Conservation (phyloP, 1,284 basidiomycete genomes). For the Tilletia caries region DNA sequence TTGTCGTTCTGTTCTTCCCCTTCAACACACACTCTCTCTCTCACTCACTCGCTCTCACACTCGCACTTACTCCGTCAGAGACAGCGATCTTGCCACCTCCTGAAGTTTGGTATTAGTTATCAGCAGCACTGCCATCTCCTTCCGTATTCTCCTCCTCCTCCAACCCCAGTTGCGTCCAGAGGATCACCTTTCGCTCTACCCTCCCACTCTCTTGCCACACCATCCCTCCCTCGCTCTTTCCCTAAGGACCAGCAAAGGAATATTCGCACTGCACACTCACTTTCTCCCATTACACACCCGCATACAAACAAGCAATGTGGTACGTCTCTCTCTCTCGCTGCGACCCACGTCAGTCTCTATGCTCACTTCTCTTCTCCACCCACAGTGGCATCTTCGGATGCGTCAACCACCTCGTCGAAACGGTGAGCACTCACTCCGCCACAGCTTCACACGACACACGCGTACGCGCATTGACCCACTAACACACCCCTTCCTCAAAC, state of each 20-base stretch:
- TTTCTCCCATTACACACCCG: background rate
- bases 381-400: constrained; percentile 50
- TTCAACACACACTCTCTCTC: too few relatives aligned
- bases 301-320: background rate
- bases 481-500: background rate
- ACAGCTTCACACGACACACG: background rate
- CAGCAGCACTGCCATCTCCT: too few relatives aligned
- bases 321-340: background rate
- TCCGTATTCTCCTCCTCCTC: too few relatives aligned
- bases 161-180: too few relatives aligned
- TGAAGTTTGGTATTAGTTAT: too few relatives aligned
- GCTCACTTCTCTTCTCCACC: background rate
- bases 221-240: background rate
- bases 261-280: background rate
- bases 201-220: background rate
- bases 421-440: constrained; percentile 24
- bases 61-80: too few relatives aligned
- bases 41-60: too few relatives aligned
- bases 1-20: too few relatives aligned
- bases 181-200: too few relatives aligned
- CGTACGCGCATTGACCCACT: background rate
- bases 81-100: too few relatives aligned
- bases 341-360: background rate
- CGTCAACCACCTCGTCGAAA: constrained; percentile 53
- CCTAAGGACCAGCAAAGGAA: background rate